These are phyloP conservation scores for Alternaria atra DNA, from an alignment of 2,329 filamentous ascomycete species.

Conservation along the genomic window DNA sequence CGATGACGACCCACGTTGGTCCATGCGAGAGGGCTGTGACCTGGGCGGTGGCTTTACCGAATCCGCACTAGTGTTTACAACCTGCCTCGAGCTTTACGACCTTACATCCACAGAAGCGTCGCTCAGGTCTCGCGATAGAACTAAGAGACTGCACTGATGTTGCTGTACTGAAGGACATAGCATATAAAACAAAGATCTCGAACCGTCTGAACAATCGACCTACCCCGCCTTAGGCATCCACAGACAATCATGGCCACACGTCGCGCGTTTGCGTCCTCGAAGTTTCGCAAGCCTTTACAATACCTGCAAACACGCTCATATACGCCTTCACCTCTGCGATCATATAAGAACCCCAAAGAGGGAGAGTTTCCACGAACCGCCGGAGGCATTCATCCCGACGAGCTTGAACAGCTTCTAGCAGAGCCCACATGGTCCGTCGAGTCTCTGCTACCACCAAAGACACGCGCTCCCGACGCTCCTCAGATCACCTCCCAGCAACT, in stretches of 20 bases:
- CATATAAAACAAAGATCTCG: not conserved
- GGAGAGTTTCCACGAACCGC: constrained; percentile 3
- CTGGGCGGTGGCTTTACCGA: constrained; percentile 27
- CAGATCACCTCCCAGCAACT: constrained; percentile 73
- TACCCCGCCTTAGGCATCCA: not conserved
- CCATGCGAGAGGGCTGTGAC: constrained; percentile 39
- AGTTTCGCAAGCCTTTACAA: constrained; percentile 4
- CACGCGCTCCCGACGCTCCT: constrained; percentile 39
- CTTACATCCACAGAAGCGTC: constrained; percentile 19
- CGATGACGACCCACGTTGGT: constrained; percentile 42
- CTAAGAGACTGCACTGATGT: not conserved
- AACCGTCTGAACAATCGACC: not conserved
- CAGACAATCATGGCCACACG: constrained; percentile 27
- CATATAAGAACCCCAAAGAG: not conserved
- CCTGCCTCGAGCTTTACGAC: constrained; percentile 33
- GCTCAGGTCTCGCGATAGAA: not conserved
- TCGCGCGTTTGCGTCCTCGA: constrained; percentile 15
- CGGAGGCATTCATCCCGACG: constrained; percentile 31
- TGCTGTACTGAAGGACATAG: not conserved
- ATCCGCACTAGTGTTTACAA: constrained; percentile 24
- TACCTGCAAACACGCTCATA: constrained; percentile 16
- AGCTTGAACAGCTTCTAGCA: constrained; percentile 61
- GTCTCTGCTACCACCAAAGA: constrained; percentile 69
- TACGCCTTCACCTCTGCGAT: constrained; percentile 6
- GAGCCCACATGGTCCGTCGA: constrained; percentile 85